Percentiles rank a stretch among this genome's conserved stretches.
Conservation (phyloP, 2,329 filamentous ascomycete genomes). For the Mollisiaceae sp. region DNA sequence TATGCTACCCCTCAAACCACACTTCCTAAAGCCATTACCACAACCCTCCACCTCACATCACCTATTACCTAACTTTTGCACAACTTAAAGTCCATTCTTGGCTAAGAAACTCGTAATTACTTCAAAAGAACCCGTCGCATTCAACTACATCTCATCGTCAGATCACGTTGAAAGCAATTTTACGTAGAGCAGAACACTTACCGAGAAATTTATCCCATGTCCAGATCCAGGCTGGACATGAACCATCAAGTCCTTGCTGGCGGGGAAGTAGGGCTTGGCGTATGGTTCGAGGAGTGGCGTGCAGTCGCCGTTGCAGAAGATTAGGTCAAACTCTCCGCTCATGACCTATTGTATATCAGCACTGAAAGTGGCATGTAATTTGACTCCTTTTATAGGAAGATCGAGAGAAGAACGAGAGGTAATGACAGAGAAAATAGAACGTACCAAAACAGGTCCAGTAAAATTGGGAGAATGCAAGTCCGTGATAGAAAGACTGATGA, state of each 20-base stretch:
- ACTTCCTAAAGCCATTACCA: no score
- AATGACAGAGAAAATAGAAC: neutral
- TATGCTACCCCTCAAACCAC: no score
- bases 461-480: constrained; percentile 13
- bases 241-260: constrained; percentile 11
- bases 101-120: constrained; percentile 1
- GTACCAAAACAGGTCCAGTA: constrained; percentile 15
- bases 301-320: constrained; percentile 23
- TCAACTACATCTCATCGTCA: neutral
- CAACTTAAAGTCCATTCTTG: constrained; percentile 1
- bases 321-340: constrained; percentile 21
- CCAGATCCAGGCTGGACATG: constrained; percentile 16
- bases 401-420: neutral
- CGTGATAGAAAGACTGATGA: constrained; percentile 17
- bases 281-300: constrained; percentile 7
- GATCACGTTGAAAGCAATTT: no score
- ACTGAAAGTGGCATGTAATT: neutral
- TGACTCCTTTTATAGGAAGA: no score
- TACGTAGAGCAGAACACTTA: no score
- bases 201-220: constrained; percentile 17
- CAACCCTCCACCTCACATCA: no score
- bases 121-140: neutral
- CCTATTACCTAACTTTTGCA: no score
- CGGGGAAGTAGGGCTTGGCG: constrained; percentile 4
- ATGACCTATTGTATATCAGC: constrained; percentile 1